phyloP scores from a whole-genome alignment of 2,329 filamentous ascomycete genomes.

The Pestalotiopsis sp. region DNA sequence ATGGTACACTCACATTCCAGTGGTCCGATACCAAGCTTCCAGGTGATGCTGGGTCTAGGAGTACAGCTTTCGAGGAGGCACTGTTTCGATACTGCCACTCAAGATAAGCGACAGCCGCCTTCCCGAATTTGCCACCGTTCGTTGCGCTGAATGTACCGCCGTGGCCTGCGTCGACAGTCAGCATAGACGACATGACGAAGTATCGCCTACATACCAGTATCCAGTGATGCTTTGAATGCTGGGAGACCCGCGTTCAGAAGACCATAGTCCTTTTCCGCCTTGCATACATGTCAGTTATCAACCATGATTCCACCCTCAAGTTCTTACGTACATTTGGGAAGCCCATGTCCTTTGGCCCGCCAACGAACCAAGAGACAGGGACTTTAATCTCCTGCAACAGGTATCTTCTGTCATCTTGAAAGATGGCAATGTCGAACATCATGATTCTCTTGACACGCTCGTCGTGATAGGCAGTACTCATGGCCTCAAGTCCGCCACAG shows the following conservation, averaged over 20 bases:
- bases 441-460: conserved; percentile 21
- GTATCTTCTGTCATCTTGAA: conserved; percentile 25
- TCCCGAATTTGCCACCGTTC: conserved; percentile 24
- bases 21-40: conserved; percentile 3
- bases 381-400: conserved; percentile 25
- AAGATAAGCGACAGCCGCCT: conserved; percentile 21
- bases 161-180: conserved; percentile 15
- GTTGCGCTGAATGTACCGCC: conserved; percentile 23
- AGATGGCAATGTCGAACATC: conserved; percentile 24
- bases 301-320: not conserved
- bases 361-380: conserved; percentile 24
- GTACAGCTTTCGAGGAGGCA: not conserved
- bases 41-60: not conserved
- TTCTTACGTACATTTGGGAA: conserved; percentile 20
- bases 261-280: conserved; percentile 24
- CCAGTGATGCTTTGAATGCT: conserved; percentile 23
- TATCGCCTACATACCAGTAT: conserved; percentile 13
- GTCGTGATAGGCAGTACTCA: conserved; percentile 22
- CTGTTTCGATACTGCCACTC: conserved; percentile 23
- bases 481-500: conserved; percentile 23
- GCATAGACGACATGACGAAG: not conserved
- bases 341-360: conserved; percentile 23
- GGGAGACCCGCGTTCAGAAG: conserved; percentile 20
- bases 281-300: not conserved
- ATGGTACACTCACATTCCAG: not conserved